phyloP scores from a whole-genome alignment of 495 filamentous ascomycete genomes.

The Penicillium alfredii region DNA sequence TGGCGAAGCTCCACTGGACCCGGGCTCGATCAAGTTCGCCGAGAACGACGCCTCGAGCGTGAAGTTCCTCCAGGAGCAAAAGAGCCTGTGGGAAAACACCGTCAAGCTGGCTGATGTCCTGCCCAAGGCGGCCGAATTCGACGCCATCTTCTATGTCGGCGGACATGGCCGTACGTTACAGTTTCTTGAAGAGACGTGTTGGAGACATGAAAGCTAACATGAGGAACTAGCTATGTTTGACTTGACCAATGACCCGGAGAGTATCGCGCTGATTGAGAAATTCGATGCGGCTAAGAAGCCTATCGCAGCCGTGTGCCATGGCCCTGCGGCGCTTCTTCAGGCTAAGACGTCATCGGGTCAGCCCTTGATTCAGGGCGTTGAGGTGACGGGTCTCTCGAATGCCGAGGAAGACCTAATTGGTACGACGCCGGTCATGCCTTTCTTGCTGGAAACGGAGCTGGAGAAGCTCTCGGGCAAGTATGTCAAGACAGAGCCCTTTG shows the following conservation, averaged over 20 bases:
- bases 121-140: conserved; percentile 48
- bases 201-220: neutral
- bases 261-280: conserved; percentile 45
- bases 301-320: conserved; percentile 56
- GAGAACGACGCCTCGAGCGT: conserved; percentile 41
- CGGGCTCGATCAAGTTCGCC: conserved; percentile 47
- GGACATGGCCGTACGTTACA: conserved; percentile 55
- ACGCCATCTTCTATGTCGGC: conserved; percentile 58
- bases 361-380: conserved; percentile 39
- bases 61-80: conserved; percentile 43
- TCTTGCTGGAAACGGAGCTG: conserved; percentile 49
- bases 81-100: conserved; percentile 52
- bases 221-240: conserved; percentile 53
- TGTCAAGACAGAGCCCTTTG: neutral
- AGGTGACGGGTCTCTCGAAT: conserved; percentile 55
- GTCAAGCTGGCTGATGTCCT: conserved; percentile 27
- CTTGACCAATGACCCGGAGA: conserved; percentile 37
- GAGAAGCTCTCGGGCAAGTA: neutral
- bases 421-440: conserved; percentile 45
- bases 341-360: conserved; percentile 42
- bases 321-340: conserved; percentile 48
- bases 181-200: neutral
- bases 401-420: conserved; percentile 48
- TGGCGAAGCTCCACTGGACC: conserved; percentile 55
- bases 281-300: conserved; percentile 49